Base-by-base conservation (phyloP, 441 rosid genomes). In the Geranium incanum region DNA sequence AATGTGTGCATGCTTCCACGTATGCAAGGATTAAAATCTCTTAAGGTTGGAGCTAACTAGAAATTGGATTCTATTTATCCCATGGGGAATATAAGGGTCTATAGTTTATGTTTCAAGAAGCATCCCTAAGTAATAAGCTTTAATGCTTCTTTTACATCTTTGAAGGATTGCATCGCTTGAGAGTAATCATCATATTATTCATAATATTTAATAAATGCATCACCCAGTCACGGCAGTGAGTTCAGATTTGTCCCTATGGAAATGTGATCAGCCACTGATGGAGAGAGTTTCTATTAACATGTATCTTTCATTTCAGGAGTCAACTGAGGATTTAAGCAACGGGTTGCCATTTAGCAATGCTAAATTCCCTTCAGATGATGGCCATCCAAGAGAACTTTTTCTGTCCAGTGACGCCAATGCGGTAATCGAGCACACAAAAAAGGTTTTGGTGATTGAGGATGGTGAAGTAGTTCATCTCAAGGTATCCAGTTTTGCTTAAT, bases 351-450 rank as follows among this genome's bases (percentile, higher is more conserved):
- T 87, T 80, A 81, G 85, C n/a, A 96, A 91, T 85, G 81, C 85
- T 69, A 82, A 84, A 71, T 89, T 81, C 75, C 82, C 88, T 57
- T 83, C 84, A 11, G 85, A 74, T 77, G 88, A 84, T 77, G 91
- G 82, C 48, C 84, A 81, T 75, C 90, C 99, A 48, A 89, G 85
- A 79, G 97, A 95, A 75, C 78, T 95, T 72, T 95, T 92, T 78
- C 81, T 95, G 70, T 92, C 97, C 57, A 95, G 97, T 85, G 98
- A 92, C 79, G 93, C 91, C 4, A 85, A 85, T 72, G 97, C 99
- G 70, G 81, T 95, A 74, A 86, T 92, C 78, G 98, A 95, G 82
- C 99, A 95, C 77, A 95, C 98, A 15, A 92, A 84, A 83, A 92
- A 81, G 78, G 97, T 90, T 75, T 78, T 95, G 86, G 85, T 89